Base-by-base conservation (phyloP, 192 early-diverging fungal genomes). In the Linnemannia schmuckeri region DNA sequence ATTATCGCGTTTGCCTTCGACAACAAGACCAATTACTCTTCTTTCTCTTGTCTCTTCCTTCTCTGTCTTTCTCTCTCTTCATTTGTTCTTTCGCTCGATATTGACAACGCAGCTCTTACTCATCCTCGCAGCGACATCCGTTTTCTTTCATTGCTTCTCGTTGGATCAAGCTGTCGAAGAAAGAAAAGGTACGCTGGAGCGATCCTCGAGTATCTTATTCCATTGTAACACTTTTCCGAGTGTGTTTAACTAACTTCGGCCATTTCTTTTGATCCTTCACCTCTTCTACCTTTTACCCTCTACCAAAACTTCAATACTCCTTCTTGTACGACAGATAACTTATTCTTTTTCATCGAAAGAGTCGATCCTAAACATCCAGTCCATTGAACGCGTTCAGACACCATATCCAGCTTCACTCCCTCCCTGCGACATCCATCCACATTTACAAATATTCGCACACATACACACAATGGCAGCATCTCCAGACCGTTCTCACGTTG, bases 1-100 rank as follows among this genome's bases (percentile, higher is more conserved):
- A 66, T 66, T 66, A 66, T 66, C 61, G 61, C 61, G 61, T 66
- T 66, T 66, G 61, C 17, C 61, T n/a, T 66, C 61, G 61, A 66
- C 61, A 66, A 66, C 30, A 66, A 66, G 27, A 27, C 10, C 30
- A 66, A 8, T 9, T 35, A 22, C 17, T 52, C 5, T 18, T 52
- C 49, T 52, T 52, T 6, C 10, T 33, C 9, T 3, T 33, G 3
- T 66, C 30, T 66, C 27, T 66, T 66, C 27, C 4, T 12, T 33
- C 3, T 33, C 61, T 33, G 1, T 30, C 61, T 33, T 13, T 33
- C 33, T 2, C 12, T 33, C 47, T 63, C 9, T 30, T 66, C 12
- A 9, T 4, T 66, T 13, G 61, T 66, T 4, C 2, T 30, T 33
- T 33, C 3, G n/a, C 9, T 61, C n/a, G 12, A 66, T 52, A 52